Evolutionary conservation across 257 asterid genomes (phyloP).

Genomic region (Solanum bukasovii): DNA sequence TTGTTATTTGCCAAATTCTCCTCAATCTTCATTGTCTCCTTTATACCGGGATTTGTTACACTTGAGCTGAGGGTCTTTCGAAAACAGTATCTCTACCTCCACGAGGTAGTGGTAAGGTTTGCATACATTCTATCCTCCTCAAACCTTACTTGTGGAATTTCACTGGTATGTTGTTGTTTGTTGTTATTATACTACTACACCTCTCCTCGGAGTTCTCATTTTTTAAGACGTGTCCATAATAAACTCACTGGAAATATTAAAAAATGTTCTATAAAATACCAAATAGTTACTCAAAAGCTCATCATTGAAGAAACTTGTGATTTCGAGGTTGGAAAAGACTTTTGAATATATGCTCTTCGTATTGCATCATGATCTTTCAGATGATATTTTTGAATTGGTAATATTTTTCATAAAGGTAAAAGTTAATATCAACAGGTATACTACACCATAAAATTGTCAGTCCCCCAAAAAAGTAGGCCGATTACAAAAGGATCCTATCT

Average conservation of each 20-base stretch:
- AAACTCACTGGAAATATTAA: not conserved
- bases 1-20: not conserved
- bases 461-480: not conserved
- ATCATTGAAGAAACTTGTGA: not conserved
- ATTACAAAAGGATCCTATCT: not conserved
- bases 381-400: not conserved
- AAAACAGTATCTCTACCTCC: not conserved
- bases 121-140: not conserved
- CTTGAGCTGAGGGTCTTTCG: not conserved
- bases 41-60: not conserved
- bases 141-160: not conserved
- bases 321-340: not conserved
- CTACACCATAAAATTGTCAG: not conserved
- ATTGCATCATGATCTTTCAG: not conserved
- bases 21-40: not conserved
- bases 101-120: not conserved
- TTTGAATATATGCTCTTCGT: not conserved
- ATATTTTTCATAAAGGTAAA: not conserved
- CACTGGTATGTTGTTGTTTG: not conserved
- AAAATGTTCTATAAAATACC: not conserved
- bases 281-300: not conserved
- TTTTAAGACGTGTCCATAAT: not conserved
- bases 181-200: not conserved
- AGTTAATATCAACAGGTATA: not conserved
- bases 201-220: not conserved